phyloP scores from a whole-genome alignment of 2,329 filamentous ascomycete species.

The Calycina marina region DNA sequence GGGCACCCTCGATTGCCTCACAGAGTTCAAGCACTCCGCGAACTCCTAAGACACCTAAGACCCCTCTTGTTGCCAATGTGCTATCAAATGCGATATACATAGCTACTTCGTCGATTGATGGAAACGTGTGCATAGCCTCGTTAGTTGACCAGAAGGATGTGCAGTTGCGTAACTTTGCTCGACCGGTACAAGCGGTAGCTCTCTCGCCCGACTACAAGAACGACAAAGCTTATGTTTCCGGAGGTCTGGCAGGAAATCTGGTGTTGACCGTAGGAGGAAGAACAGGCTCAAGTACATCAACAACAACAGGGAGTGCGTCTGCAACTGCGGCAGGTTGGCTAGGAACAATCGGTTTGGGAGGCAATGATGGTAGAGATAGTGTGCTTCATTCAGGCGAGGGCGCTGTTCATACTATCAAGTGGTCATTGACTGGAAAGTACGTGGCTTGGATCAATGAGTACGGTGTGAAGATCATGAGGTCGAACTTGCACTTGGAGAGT shows the following conservation, averaged over 20 bases:
- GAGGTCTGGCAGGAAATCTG: constrained; percentile 74
- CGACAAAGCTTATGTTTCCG: constrained; percentile 80
- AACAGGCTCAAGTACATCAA: constrained; percentile 70
- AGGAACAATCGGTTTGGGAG: constrained; percentile 68
- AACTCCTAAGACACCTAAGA: constrained; percentile 36
- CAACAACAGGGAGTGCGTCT: constrained; percentile 68
- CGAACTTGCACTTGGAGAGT: constrained; percentile 65
- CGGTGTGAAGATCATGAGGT: constrained; percentile 95
- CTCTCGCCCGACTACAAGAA: constrained; percentile 90
- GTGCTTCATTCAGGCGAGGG: constrained; percentile 87
- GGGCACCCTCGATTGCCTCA: constrained; percentile 28
- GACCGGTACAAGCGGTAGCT: constrained; percentile 82
- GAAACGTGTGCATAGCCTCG: constrained; percentile 84
- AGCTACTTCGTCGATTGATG: constrained; percentile 86
- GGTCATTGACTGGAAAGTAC: constrained; percentile 85
- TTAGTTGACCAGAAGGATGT: constrained; percentile 82
- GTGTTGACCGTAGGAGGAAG: constrained; percentile 75
- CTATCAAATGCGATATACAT: constrained; percentile 89
- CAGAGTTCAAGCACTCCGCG: constrained; percentile 35
- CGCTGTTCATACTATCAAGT: constrained; percentile 79
- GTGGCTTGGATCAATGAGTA: constrained; percentile 94
- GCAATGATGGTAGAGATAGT: constrained; percentile 68
- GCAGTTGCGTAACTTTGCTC: constrained; percentile 79
- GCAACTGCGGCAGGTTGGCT: constrained; percentile 84
- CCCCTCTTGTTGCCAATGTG: constrained; percentile 47